phyloP scores from a whole-genome alignment of 371 early-diverging fungal species.

The Encephalitozoon intestinalis region DNA sequence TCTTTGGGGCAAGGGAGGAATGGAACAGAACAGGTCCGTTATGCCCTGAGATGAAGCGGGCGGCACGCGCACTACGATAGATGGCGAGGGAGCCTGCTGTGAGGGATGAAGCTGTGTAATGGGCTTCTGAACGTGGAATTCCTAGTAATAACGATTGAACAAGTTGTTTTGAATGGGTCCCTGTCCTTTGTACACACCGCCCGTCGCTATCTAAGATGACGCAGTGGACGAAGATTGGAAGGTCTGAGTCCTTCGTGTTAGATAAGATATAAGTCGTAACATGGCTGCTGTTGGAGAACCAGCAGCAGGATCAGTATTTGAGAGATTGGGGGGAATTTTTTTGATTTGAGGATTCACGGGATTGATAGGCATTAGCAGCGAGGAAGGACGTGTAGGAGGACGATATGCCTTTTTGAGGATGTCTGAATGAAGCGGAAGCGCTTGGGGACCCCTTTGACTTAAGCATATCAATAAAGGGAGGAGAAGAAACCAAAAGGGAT shows the following conservation, averaged over 20 bases:
- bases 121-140: constrained; percentile 65
- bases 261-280: constrained; percentile 71
- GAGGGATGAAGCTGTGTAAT: constrained; percentile 66
- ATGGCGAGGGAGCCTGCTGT: constrained; percentile 64
- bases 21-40: constrained; percentile 68
- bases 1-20: constrained; percentile 63
- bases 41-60: constrained; percentile 68
- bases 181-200: constrained; percentile 61
- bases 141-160: constrained; percentile 65
- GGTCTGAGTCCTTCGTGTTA: constrained; percentile 65
- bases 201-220: constrained; percentile 46
- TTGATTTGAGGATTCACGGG: background rate
- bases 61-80: constrained; percentile 70
- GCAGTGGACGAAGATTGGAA: background rate
- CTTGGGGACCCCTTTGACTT: constrained; percentile 65
- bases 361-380: constrained; percentile 16
- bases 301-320: constrained; percentile 51
- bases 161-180: constrained; percentile 63
- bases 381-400: constrained; percentile 14
- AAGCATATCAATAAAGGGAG: constrained; percentile 68
- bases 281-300: constrained; percentile 69
- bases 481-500: constrained; percentile 68
- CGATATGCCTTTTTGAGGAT: background rate
- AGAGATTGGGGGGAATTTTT: background rate
- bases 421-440: constrained; percentile 8